Conservation (phyloP, 495 filamentous ascomycete genomes). For the Gamarada debralockiae region DNA sequence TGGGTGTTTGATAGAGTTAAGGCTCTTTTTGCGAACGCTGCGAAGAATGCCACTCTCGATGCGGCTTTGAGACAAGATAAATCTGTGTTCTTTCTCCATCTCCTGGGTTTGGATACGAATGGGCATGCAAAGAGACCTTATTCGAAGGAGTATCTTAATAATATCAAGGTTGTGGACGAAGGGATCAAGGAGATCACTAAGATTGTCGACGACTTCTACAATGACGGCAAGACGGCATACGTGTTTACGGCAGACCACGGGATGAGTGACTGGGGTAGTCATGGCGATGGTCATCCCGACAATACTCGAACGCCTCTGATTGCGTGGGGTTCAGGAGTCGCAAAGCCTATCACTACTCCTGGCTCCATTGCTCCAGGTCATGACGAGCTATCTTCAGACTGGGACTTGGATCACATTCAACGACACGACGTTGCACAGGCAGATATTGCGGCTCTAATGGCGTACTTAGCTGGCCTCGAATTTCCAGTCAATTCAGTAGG, state of each 20-base stretch:
- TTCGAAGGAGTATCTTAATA: constrained; percentile 90
- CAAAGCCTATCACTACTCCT: constrained; percentile 58
- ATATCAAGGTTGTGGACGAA: constrained; percentile 90
- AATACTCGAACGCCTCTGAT: constrained; percentile 95
- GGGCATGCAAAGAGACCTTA: constrained; percentile 89
- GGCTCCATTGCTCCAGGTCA: constrained; percentile 66
- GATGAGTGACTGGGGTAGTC: constrained; percentile 98
- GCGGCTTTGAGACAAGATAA: constrained; percentile 75
- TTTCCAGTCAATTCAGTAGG: constrained; percentile 98
- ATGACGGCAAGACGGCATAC: constrained; percentile 88
- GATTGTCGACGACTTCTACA: constrained; percentile 84
- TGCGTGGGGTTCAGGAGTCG: constrained; percentile 91
- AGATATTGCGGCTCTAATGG: constrained; percentile 95
- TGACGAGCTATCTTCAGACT: constrained; percentile 89
- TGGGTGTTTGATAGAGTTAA: constrained; percentile 98
- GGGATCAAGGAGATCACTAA: constrained; percentile 80
- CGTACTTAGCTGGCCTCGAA: constrained; percentile 84
- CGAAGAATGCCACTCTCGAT: constrained; percentile 71
- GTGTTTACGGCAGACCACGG: constrained; percentile 98
- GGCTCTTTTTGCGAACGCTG: constrained; percentile 75
- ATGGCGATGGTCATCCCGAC: constrained; percentile 96
- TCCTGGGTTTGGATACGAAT: constrained; percentile 92
- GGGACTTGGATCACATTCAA: constrained; percentile 74
- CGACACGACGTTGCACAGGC: constrained; percentile 92
- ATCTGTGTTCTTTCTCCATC: constrained; percentile 92